These are phyloP conservation scores for Aquanectria penicillioides DNA, from an alignment of 2,329 filamentous ascomycete species.

Conservation along the genomic window DNA sequence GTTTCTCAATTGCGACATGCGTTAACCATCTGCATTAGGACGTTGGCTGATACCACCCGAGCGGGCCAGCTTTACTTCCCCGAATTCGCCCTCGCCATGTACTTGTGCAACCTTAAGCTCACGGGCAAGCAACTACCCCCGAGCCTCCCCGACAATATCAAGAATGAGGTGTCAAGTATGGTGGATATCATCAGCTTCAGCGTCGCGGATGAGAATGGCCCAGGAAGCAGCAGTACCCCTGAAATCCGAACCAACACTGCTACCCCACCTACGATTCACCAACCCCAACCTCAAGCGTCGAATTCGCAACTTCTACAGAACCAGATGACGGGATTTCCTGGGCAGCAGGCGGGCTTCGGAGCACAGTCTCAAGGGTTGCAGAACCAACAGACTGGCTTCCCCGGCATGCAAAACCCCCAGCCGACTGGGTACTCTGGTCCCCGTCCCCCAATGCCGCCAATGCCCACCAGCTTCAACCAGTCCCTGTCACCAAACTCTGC, in stretches of 20 bases:
- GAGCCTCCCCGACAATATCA: slow-evolving; percentile 82
- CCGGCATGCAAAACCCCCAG: slow-evolving; percentile 72
- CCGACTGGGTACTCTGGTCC: slow-evolving; percentile 84
- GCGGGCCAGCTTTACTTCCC: slow-evolving; percentile 96
- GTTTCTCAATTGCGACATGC: neutral
- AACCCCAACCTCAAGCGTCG: slow-evolving; percentile 78
- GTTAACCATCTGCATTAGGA: slow-evolving; percentile 63
- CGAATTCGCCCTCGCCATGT: slow-evolving; percentile 98
- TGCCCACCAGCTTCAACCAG: slow-evolving; percentile 68
- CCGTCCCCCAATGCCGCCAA: slow-evolving; percentile 89
- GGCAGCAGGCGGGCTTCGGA: slow-evolving; percentile 67
- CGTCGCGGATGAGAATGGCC: slow-evolving; percentile 75
- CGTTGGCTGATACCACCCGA: slow-evolving; percentile 93
- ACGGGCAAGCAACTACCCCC: slow-evolving; percentile 85
- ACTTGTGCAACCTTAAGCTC: slow-evolving; percentile 93
- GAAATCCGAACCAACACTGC: slow-evolving; percentile 69
- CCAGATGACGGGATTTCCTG: slow-evolving; percentile 76
- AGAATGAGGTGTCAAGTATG: slow-evolving; percentile 99
- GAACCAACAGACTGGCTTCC: slow-evolving; percentile 76
- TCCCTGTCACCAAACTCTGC: slow-evolving; percentile 58
- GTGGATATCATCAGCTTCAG: slow-evolving; percentile 99
- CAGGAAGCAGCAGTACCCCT: slow-evolving; percentile 68
- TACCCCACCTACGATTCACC: slow-evolving; percentile 67
- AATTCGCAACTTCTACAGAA: slow-evolving; percentile 72
- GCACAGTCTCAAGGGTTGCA: slow-evolving; percentile 70